These are phyloP conservation scores for Tanacetum coccineum DNA, from an alignment of 129 eudicot species.

Conservation along the genomic window DNA sequence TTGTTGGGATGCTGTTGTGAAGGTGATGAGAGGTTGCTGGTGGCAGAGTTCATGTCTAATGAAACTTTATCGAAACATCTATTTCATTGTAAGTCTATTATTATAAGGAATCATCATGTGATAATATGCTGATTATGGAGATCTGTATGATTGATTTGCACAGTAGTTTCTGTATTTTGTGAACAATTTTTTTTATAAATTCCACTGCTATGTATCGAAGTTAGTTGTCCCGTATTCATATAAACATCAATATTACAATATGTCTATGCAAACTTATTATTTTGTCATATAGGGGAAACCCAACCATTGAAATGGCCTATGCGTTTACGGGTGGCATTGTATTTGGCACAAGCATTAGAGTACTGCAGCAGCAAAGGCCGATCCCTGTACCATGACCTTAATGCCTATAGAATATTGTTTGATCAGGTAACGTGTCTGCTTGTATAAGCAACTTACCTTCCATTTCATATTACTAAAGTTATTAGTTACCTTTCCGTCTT, in stretches of 20 bases:
- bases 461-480: neutral
- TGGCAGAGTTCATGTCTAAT: constrained; percentile 21
- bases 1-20: constrained; percentile 17
- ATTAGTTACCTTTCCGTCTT: too few relatives aligned
- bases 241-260: neutral
- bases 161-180: neutral
- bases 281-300: constrained; percentile 9
- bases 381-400: constrained; percentile 16
- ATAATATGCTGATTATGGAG: neutral
- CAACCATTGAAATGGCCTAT: constrained; percentile 14
- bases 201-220: neutral
- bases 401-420: constrained; percentile 12
- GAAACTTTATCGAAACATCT: constrained; percentile 14
- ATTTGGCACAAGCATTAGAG: constrained; percentile 20
- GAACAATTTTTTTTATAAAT: neutral
- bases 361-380: constrained; percentile 23
- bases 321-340: constrained; percentile 21
- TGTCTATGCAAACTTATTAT: neutral
- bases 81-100: constrained; percentile 2
- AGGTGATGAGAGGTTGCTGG: constrained; percentile 20
- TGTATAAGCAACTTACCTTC: neutral
- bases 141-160: neutral
- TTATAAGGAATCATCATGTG: neutral
- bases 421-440: constrained; percentile 7
- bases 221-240: neutral